Evolutionary conservation across 2,329 filamentous ascomycete genomes (phyloP).

Genomic region (Pestalotiopsis sp.): DNA sequence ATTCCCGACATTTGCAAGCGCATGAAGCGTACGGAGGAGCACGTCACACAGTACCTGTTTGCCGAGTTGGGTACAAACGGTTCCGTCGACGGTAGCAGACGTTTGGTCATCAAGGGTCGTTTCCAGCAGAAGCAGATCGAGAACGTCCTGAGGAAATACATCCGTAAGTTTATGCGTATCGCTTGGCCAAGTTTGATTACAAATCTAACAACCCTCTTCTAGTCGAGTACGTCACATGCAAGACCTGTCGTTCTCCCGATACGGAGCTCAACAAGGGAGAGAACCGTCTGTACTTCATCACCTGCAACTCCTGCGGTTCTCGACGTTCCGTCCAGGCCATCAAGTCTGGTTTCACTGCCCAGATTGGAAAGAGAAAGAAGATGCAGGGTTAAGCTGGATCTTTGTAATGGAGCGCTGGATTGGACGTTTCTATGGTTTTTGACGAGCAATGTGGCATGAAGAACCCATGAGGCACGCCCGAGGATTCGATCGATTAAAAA

Average conservation of each 20-base stretch:
- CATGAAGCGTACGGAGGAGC: slow-evolving; percentile 98
- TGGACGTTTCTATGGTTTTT: slow-evolving; percentile 1
- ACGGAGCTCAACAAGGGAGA: slow-evolving; percentile 98
- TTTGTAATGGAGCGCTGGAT: slow-evolving; percentile 6
- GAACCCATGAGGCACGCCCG: neutral
- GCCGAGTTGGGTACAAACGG: slow-evolving; percentile 97
- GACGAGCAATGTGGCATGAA: neutral
- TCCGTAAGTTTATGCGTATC: slow-evolving; percentile 61
- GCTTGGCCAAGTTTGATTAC: neutral
- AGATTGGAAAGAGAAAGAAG: slow-evolving; percentile 98
- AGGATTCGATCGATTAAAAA: neutral
- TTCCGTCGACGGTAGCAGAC: slow-evolving; percentile 88
- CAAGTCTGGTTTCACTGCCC: slow-evolving; percentile 99
- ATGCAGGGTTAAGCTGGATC: slow-evolving; percentile 69
- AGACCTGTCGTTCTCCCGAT: slow-evolving; percentile 93
- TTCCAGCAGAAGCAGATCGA: slow-evolving; percentile 99
- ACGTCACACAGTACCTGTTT: slow-evolving; percentile 95
- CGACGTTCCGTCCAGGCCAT: slow-evolving; percentile 92
- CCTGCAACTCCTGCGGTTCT: slow-evolving; percentile 85
- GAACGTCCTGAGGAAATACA: slow-evolving; percentile 94
- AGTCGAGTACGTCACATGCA: slow-evolving; percentile 98
- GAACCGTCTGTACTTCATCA: slow-evolving; percentile 98
- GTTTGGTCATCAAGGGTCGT: slow-evolving; percentile 97
- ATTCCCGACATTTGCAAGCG: slow-evolving; percentile 98
- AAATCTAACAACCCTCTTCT: neutral